Conservation (phyloP, 352 stramenopile species). For the Blastocystis sp. region DNA sequence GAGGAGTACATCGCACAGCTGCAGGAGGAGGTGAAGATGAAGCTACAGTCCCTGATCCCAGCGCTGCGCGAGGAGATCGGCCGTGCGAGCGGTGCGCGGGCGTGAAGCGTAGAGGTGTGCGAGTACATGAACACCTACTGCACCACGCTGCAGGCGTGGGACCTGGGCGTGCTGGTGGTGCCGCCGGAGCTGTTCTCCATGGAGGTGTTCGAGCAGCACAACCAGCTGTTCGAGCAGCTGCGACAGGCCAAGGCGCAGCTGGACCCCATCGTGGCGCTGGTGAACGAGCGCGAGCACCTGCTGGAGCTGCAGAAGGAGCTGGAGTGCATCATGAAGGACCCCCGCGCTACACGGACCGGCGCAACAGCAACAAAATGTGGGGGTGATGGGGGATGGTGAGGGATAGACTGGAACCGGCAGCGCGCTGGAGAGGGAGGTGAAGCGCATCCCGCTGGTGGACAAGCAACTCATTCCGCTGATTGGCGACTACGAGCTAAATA, state of each 20-base stretch:
- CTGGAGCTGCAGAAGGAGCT: background rate
- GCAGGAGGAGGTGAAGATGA: slow-evolving; percentile 19
- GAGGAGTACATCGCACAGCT: slow-evolving; percentile 5
- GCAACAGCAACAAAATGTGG: slow-evolving; percentile 27
- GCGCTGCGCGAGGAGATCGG: background rate
- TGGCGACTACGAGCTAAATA: background rate
- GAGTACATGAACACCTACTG: slow-evolving; percentile 17
- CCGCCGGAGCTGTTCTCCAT: slow-evolving; percentile 22
- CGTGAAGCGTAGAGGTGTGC: background rate
- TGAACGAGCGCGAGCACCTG: slow-evolving; percentile 11
- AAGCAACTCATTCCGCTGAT: slow-evolving; percentile 4
- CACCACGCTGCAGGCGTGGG: slow-evolving; percentile 19
- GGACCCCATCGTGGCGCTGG: slow-evolving; percentile 23
- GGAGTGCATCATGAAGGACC: slow-evolving; percentile 1
- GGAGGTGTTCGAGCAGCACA: slow-evolving; percentile 52
- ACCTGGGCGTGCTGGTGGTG: background rate
- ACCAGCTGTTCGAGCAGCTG: slow-evolving; percentile 31
- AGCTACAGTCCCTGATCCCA: slow-evolving; percentile 1
- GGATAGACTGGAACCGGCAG: background rate
- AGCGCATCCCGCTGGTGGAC: background rate
- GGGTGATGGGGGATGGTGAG: background rate
- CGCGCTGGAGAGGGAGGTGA: slow-evolving; percentile 19
- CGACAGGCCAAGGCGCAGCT: background rate
- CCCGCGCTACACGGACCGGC: slow-evolving; percentile 8
- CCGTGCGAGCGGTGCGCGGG: background rate